Conservation (phyloP, 768 basidiomycete genomes). For the Infundibulicybe gibba region DNA sequence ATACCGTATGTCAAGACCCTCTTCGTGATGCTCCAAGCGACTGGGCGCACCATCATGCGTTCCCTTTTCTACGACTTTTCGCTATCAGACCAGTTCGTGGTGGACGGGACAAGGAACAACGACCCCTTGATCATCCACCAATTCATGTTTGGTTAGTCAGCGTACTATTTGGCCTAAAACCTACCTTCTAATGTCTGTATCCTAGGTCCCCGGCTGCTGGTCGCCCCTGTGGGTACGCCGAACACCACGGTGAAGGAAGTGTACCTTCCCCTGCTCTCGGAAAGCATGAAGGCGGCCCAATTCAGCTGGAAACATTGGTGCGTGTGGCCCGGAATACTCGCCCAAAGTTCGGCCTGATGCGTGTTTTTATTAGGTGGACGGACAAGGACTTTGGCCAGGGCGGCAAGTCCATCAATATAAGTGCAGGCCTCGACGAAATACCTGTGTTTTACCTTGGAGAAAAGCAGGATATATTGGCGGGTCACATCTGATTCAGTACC, state of each 20-base stretch:
- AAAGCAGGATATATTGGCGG: slow-evolving; percentile 23
- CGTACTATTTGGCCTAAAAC: neutral
- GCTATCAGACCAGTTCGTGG: slow-evolving; percentile 20
- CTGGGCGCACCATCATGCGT: slow-evolving; percentile 26
- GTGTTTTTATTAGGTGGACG: slow-evolving; percentile 22
- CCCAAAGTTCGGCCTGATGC: neutral
- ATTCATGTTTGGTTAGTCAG: slow-evolving; percentile 27
- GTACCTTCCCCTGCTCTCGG: slow-evolving; percentile 20
- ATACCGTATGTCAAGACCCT: slow-evolving; percentile 26
- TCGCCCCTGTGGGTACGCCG: slow-evolving; percentile 27
- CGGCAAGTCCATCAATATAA: slow-evolving; percentile 22
- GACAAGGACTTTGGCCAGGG: slow-evolving; percentile 24
- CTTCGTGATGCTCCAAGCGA: slow-evolving; percentile 25
- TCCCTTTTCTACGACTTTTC: slow-evolving; percentile 30
- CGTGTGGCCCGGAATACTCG: neutral
- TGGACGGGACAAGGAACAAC: slow-evolving; percentile 19
- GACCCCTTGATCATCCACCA: slow-evolving; percentile 25
- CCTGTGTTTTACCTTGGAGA: slow-evolving; percentile 29
- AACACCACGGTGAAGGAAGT: slow-evolving; percentile 23
- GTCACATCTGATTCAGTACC: slow-evolving; percentile 11
- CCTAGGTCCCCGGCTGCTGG: slow-evolving; percentile 23
- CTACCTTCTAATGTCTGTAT: neutral
- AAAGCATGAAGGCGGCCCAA: slow-evolving; percentile 6
- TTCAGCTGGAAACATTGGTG: slow-evolving; percentile 29
- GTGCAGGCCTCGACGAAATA: slow-evolving; percentile 25